A percentile compares a stretch with the other conserved stretches of the same genome.
Conservation (phyloP, 768 basidiomycete species). For the Russula dissimulans region DNA sequence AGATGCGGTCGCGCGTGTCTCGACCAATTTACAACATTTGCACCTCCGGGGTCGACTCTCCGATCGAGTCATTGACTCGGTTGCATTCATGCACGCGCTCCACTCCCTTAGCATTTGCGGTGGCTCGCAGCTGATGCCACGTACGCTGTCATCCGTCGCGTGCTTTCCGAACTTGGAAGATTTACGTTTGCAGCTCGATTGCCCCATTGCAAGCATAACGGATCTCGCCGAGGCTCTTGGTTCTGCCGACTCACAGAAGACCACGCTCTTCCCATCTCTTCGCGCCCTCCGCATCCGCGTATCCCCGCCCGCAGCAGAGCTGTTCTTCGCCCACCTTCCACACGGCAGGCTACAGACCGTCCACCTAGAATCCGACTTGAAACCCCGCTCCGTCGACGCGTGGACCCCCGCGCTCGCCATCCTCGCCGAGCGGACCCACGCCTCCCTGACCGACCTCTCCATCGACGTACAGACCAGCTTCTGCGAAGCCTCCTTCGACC, state of each 20-base stretch:
- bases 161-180: constrained; percentile 16
- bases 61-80: constrained; percentile 8
- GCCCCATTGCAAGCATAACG: background rate
- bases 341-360: constrained; percentile 6
- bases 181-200: constrained; percentile 17
- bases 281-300: constrained; percentile 12
- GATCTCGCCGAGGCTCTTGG: constrained; percentile 9
- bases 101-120: constrained; percentile 17
- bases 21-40: constrained; percentile 9
- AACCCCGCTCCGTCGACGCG: constrained; percentile 17
- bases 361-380: constrained; percentile 18
- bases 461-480: constrained; percentile 17
- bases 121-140: constrained; percentile 15
- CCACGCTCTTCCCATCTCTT: constrained; percentile 15
- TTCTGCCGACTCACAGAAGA: background rate
- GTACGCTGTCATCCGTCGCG: constrained; percentile 15
- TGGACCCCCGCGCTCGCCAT: constrained; percentile 17
- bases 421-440: constrained; percentile 13
- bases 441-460: constrained; percentile 12
- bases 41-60: constrained; percentile 18
- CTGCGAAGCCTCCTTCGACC: constrained; percentile 17
- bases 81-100: constrained; percentile 14
- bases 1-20: constrained; percentile 13
- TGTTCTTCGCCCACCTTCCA: constrained; percentile 13
- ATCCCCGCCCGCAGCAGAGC: constrained; percentile 11